Base-by-base conservation (phyloP, 768 basidiomycete species). In the Tricholoma hemisulphureum region DNA sequence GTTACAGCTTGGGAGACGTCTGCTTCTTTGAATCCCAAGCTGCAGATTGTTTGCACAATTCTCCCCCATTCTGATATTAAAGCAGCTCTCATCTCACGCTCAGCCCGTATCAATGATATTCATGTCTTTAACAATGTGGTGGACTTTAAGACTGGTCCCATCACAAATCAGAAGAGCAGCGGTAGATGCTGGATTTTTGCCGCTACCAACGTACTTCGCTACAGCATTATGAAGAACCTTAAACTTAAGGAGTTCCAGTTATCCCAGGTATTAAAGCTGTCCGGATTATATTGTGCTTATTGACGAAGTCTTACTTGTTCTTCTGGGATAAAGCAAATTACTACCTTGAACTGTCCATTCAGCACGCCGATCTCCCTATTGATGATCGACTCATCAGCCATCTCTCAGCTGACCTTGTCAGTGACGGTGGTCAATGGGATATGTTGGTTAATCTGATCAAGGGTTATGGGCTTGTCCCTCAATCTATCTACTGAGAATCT, bases 101-200 rank as follows among this genome's bases (percentile, higher is more conserved):
- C 80, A 6, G 82, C 89, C 1, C 68, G 70, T 58, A 78, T 92
- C 56, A 75, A 81, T 2, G 87, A 91, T 67, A 73, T 79, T 45
- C 89, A 92, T 69, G 80, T 95, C 53, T 97, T 95, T 80, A 95
- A 94, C 71, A 80, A 85, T 63, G 77, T 84, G 60, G 67, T 97
- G 20, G 88, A 87, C 55, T 88, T 89, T 75, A 89, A 91, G 78
- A 86, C 93, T 1, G 83, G 81, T 2, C 93, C 93, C 9, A 77
- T 95, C 61, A 95, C 93, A 11, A 83, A 89, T 72, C 94, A 96
- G 82, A 89, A 86, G 75, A 85, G 81, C 68, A 91, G 88, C 57
- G 95, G 95, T 1, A 79, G 95, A 48, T 98, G 95, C 77, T 98
- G 96, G 95, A 79, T 97, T 7, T 98, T 98, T 70, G 91, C 95